Base-by-base conservation (phyloP, 139 green algal genomes). In the Coelastrella sp. region DNA sequence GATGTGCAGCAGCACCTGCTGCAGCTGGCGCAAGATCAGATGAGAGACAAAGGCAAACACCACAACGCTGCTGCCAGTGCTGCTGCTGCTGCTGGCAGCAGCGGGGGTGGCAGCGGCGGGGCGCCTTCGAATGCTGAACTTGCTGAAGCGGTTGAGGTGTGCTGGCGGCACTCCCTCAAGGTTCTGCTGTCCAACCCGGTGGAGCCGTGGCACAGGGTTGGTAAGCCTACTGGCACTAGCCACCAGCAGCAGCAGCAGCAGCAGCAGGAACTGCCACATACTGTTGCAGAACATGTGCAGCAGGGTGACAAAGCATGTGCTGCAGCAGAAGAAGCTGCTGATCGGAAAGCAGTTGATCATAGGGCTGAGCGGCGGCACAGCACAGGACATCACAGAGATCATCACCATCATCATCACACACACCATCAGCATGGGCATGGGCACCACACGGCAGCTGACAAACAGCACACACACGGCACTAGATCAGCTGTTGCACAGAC, bases 1-100 rank as follows among this genome's bases (percentile, higher is more conserved):
- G 85, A 90, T 57, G 23, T 83, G 85, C 85, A 90, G 56, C 85
- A 90, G 74, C 85, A 90, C 58, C 85, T 90, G 58, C 56, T 84
- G 73, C 85, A 84, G 85, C 85, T 90, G 14, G 85, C 85, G 0
- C 59, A 90, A 58, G 85, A 90, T 58, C 83, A 88, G 19, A 56
- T 88, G 19, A 54, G 68, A 17, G 68, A 80, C 1, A 86, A 74
- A 59, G 60, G 64, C 68, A 68, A 22, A 58, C 47, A 19, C 5
- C 17, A 58, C 54, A 23, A n/a, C 10, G 82, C 22, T 80, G 23
- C 8, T 80, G 74, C 74, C 19, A 23, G 6, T 16, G n/a, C 17
- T 57, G 80, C 80, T 14, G 80, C 61, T 22, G 80, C 80, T 71
- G 64, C 64, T 71, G 64, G 11, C 16, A 14, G 64, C 64, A 71